Evolutionary conservation across 2,329 filamentous ascomycete species (phyloP).

Genomic region (Byssochlamys sp.): DNA sequence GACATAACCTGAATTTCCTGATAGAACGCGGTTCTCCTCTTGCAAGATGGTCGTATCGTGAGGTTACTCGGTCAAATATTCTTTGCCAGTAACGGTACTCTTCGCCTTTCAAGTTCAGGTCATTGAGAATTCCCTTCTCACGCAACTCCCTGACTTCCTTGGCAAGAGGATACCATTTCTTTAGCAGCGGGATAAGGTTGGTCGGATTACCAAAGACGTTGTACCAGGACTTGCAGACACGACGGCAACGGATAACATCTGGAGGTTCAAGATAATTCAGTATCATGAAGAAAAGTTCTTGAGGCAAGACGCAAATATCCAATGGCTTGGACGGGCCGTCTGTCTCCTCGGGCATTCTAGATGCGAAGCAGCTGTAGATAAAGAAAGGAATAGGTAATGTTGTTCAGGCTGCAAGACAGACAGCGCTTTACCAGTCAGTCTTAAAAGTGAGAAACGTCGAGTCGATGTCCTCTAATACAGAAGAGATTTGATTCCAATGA

Average conservation of each 20-base stretch:
- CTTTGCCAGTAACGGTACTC: conserved; percentile 10
- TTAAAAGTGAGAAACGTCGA: background rate
- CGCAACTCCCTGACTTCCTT: conserved; percentile 42
- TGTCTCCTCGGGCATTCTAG: background rate
- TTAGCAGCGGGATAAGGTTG: conserved; percentile 41
- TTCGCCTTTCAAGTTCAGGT: background rate
- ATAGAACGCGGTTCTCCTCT: conserved; percentile 39
- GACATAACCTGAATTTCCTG: conserved; percentile 37
- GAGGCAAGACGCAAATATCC: conserved; percentile 37
- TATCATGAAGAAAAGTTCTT: conserved; percentile 50
- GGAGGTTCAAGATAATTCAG: conserved; percentile 40
- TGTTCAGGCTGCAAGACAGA: conserved; percentile 3
- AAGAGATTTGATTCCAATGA: background rate
- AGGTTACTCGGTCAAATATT: conserved; percentile 42
- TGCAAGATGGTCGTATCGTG: conserved; percentile 47
- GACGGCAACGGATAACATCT: conserved; percentile 45
- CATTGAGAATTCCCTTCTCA: background rate
- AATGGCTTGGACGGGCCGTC: background rate
- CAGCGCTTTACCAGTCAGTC: background rate
- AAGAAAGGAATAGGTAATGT: conserved; percentile 1
- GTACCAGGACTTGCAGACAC: conserved; percentile 43
- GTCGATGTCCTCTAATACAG: background rate
- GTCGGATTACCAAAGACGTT: conserved; percentile 42
- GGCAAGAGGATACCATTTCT: conserved; percentile 44
- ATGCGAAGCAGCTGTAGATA: background rate